A percentile compares a stretch with the other conserved stretches of the same genome.
Evolutionary conservation across 2,329 filamentous ascomycete genomes (phyloP).

Genomic region (Pseudogymnoascus sp.): DNA sequence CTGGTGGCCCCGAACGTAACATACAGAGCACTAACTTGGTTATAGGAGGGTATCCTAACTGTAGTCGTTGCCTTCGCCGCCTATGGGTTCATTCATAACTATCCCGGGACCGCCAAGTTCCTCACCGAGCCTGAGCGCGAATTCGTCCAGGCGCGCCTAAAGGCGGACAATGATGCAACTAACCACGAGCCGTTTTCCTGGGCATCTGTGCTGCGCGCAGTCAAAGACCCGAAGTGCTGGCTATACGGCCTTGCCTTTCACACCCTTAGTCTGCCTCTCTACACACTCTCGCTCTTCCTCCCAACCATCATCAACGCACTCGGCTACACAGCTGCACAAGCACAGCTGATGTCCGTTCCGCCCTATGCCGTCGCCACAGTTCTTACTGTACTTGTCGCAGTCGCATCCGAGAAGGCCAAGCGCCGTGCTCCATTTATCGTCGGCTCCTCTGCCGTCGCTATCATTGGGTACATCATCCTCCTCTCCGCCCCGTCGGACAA

Average conservation of each 20-base stretch:
- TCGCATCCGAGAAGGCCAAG: constrained; percentile 49
- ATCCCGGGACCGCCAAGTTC: constrained; percentile 51
- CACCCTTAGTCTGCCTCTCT: constrained; percentile 58
- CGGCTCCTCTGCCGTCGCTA: constrained; percentile 45
- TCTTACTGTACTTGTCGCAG: constrained; percentile 49
- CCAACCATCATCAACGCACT: constrained; percentile 48
- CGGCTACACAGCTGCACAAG: constrained; percentile 44
- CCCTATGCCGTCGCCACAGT: constrained; percentile 56
- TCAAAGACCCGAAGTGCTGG: constrained; percentile 63
- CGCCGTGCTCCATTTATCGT: constrained; percentile 57
- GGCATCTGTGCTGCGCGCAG: constrained; percentile 53
- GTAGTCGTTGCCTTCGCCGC: constrained; percentile 41
- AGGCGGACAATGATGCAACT: constrained; percentile 61
- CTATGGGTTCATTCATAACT: constrained; percentile 59
- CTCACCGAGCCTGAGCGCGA: constrained; percentile 38
- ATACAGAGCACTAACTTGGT: neutral
- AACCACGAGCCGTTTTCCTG: constrained; percentile 62
- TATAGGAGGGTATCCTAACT: constrained; percentile 45
- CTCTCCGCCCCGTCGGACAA: constrained; percentile 38
- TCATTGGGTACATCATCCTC: constrained; percentile 55
- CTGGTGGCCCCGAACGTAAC: neutral
- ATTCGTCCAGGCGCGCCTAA: constrained; percentile 47
- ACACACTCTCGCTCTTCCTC: constrained; percentile 48
- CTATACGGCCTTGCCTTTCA: constrained; percentile 66
- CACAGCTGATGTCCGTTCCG: constrained; percentile 54